Base-by-base conservation (phyloP, 2,329 filamentous ascomycete species). In the Hawksworthiomyces lignivorus region DNA sequence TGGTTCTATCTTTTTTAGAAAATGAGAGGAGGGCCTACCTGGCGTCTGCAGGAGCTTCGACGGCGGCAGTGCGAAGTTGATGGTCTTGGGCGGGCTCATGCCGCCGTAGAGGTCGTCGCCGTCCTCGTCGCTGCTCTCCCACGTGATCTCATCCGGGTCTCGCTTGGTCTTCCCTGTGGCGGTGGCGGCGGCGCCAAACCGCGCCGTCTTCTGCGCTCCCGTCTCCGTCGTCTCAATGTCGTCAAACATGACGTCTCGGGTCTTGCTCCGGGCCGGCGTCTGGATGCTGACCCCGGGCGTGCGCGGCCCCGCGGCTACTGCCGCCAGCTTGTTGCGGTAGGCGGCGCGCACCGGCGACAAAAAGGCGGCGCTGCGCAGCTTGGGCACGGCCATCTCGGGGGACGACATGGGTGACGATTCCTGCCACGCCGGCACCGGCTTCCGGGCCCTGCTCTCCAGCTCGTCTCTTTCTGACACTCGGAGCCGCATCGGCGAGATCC, bases 31-130 rank as follows among this genome's bases (percentile, higher is more conserved):
- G 21, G 22, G 6, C 76, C 57, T 63, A 84, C 81, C 82, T 48
- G 86, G 87, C 36, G 87, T 94, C 59, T 89, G 86, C 58, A 90
- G 61, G 18, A 94, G 64, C 56, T 84, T 81, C 30, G 80, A 84
- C 40, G 83, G 82, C 38, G 84, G 84, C 36, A 94, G 64, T 33
- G 84, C 82, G 60, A 94, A 94, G 55, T 89, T 84, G 46, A 94
- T 89, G 10, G 87, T 92, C 69, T 97, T 97, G 0, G 92, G 92
- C 21, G 92, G 92, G 55, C 87, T 95, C 62, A 88, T 82, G 6
- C 82, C 86, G 7, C 74, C 75, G 45, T 83, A 81, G 6, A 77
- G 56, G 31, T 72, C 76, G 19, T 71, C 72, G 29, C 76, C 76
- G 36, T 81, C 76, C 9, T 79, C 76, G 21, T 84, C 82, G 43